Evolutionary conservation across 2,329 filamentous ascomycete species (phyloP).

Genomic region (Colletotrichum magnum): DNA sequence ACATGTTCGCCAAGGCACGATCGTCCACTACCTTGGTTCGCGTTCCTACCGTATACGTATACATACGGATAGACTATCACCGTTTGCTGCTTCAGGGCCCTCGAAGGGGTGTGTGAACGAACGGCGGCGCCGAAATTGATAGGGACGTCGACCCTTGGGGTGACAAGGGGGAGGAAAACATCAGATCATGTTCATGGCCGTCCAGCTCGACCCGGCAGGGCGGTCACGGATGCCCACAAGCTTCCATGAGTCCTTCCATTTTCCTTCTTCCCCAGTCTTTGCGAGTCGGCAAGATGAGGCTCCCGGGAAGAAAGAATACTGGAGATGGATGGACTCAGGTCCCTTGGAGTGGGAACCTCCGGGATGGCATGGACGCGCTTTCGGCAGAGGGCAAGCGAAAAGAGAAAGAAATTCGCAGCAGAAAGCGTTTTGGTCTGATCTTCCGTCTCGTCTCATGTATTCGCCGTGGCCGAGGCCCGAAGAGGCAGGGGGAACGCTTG

Average conservation of each 20-base stretch:
- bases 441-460: slow-evolving; percentile 25
- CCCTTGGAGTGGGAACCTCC: slow-evolving; percentile 3
- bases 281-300: slow-evolving; percentile 4
- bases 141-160: not conserved
- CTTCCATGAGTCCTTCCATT: not conserved
- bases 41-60: not conserved
- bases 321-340: not conserved
- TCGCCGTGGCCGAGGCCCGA: slow-evolving; percentile 25
- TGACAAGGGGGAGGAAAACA: not conserved
- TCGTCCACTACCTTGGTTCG: too few relatives aligned
- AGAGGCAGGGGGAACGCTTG: not conserved
- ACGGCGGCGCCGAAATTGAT: slow-evolving; percentile 36
- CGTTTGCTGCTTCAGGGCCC: slow-evolving; percentile 1
- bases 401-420: slow-evolving; percentile 11
- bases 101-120: slow-evolving; percentile 1
- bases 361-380: slow-evolving; percentile 14
- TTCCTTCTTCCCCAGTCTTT: not conserved
- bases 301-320: slow-evolving; percentile 10
- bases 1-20: too few relatives aligned
- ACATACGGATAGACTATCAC: not conserved
- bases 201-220: not conserved
- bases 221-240: too few relatives aligned
- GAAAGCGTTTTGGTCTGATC: slow-evolving; percentile 35
- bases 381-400: too few relatives aligned
- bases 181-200: not conserved